Conservation (phyloP, 495 filamentous ascomycete species). For the Aspergillus hancockii region DNA sequence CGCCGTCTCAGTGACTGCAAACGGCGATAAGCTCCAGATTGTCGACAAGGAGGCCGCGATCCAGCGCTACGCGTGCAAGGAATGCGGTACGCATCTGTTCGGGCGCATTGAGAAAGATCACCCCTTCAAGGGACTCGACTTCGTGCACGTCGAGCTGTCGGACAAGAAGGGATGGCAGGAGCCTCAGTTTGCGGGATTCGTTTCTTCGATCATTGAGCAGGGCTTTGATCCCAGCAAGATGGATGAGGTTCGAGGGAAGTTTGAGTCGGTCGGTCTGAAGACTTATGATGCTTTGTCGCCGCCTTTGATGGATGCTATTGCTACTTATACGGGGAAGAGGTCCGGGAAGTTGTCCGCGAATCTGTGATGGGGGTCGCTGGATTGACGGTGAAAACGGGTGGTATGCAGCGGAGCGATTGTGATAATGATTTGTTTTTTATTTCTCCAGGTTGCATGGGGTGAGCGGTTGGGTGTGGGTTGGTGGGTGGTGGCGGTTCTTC, state of each 20-base stretch:
- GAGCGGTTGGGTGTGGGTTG: no score
- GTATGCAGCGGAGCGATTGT: neutral
- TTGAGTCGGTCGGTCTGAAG: conserved; percentile 50
- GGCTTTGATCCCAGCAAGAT: conserved; percentile 55
- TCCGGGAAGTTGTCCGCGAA: conserved; percentile 21
- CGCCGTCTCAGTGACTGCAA: conserved; percentile 48
- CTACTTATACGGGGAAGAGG: conserved; percentile 54
- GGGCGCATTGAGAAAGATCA: conserved; percentile 62
- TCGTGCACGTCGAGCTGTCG: conserved; percentile 61
- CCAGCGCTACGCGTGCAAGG: conserved; percentile 56
- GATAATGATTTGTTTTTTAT: neutral
- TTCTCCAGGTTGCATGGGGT: no score
- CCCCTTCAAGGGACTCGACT: conserved; percentile 62
- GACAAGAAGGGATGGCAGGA: conserved; percentile 60
- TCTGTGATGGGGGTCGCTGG: neutral
- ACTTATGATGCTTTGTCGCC: conserved; percentile 58
- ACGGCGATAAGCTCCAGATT: conserved; percentile 53
- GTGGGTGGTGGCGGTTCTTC: no score
- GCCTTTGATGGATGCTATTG: conserved; percentile 58
- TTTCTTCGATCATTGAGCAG: conserved; percentile 62
- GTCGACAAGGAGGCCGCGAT: conserved; percentile 55
- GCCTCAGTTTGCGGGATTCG: conserved; percentile 63
- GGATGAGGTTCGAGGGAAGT: conserved; percentile 48
- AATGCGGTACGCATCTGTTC: conserved; percentile 57
- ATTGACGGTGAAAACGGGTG: neutral